Conservation (phyloP, 495 filamentous ascomycete species). For the Hypoxylon trugodes region DNA sequence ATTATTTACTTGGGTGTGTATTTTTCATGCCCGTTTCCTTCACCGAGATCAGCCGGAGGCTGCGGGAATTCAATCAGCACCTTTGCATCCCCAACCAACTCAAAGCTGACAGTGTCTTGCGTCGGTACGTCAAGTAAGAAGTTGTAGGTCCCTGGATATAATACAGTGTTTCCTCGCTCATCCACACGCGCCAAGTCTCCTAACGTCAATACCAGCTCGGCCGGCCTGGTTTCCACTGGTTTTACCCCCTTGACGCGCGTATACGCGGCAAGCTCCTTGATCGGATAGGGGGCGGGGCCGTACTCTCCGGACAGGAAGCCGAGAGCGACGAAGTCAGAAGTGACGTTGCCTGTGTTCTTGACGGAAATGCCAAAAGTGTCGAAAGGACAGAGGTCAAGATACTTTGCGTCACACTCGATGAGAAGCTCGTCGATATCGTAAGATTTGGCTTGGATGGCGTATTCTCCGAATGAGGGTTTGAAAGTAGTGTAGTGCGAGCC, state of each 20-base stretch:
- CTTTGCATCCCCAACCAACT: constrained; percentile 50
- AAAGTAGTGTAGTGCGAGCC: constrained; percentile 59
- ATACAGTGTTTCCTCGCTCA: constrained; percentile 63
- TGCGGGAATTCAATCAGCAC: constrained; percentile 42
- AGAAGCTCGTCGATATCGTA: constrained; percentile 45
- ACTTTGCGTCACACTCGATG: constrained; percentile 41
- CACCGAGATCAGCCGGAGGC: constrained; percentile 36
- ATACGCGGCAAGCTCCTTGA: constrained; percentile 71
- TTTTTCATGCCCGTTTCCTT: constrained; percentile 41
- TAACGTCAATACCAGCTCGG: constrained; percentile 61
- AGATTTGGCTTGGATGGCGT: constrained; percentile 19
- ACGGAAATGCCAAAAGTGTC: constrained; percentile 46
- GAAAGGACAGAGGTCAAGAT: constrained; percentile 57
- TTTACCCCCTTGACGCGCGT: constrained; percentile 58
- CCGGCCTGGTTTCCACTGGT: constrained; percentile 47
- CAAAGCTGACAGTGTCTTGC: constrained; percentile 49
- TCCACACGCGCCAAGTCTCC: constrained; percentile 67
- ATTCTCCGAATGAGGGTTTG: constrained; percentile 45
- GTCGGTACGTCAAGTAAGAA: constrained; percentile 63
- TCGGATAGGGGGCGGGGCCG: constrained; percentile 68
- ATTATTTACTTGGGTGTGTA: constrained; percentile 16
- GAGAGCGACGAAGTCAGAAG: constrained; percentile 69
- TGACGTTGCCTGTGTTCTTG: constrained; percentile 60
- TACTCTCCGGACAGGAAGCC: constrained; percentile 62
- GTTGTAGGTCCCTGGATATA: constrained; percentile 73